Percentiles rank a stretch among this genome's conserved stretches.
These are phyloP conservation scores for Didymellaceae sp. DNA, from an alignment of 2,329 filamentous ascomycete species.

Conservation along the genomic window DNA sequence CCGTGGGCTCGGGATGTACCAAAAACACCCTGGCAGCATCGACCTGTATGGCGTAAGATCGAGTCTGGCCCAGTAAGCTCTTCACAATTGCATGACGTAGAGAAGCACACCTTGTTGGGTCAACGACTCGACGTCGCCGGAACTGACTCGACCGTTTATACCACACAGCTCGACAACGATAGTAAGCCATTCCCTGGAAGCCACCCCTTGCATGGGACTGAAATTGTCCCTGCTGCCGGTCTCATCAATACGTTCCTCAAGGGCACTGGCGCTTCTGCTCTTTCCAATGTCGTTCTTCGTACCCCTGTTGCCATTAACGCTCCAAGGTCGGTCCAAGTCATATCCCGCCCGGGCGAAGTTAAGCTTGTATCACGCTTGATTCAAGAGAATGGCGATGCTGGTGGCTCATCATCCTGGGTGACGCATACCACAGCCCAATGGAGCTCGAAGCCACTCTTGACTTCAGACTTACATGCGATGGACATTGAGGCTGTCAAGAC, in stretches of 20 bases:
- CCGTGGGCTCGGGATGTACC: slow-evolving; percentile 23
- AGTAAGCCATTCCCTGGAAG: slow-evolving; percentile 50
- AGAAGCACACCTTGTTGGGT: slow-evolving; percentile 48
- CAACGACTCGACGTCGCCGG: slow-evolving; percentile 36
- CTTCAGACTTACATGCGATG: slow-evolving; percentile 15
- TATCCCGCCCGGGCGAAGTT: slow-evolving; percentile 16
- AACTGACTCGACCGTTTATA: slow-evolving; percentile 37
- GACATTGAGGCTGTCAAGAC: slow-evolving; percentile 33
- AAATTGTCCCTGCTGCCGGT: slow-evolving; percentile 52
- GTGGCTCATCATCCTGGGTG: slow-evolving; percentile 10
- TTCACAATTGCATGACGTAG: slow-evolving; percentile 32
- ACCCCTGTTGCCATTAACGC: slow-evolving; percentile 46
- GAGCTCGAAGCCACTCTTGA: not conserved
- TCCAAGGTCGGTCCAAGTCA: slow-evolving; percentile 44
- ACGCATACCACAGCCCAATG: slow-evolving; percentile 14
- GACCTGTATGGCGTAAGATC: slow-evolving; percentile 24
- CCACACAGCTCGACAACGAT: slow-evolving; percentile 39
- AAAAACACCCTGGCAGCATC: slow-evolving; percentile 34
- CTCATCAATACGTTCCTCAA: slow-evolving; percentile 51
- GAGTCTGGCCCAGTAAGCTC: slow-evolving; percentile 6
- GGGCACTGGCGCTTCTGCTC: slow-evolving; percentile 31
- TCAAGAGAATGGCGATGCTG: slow-evolving; percentile 5
- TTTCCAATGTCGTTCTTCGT: slow-evolving; percentile 44
- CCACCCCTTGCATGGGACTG: slow-evolving; percentile 50
- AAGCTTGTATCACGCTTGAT: slow-evolving; percentile 13